Evolutionary conservation across 2,329 filamentous ascomycete species (phyloP), one percentile per base, ranked within the genome.

Genomic region (Alternaria arbusti): DNA sequence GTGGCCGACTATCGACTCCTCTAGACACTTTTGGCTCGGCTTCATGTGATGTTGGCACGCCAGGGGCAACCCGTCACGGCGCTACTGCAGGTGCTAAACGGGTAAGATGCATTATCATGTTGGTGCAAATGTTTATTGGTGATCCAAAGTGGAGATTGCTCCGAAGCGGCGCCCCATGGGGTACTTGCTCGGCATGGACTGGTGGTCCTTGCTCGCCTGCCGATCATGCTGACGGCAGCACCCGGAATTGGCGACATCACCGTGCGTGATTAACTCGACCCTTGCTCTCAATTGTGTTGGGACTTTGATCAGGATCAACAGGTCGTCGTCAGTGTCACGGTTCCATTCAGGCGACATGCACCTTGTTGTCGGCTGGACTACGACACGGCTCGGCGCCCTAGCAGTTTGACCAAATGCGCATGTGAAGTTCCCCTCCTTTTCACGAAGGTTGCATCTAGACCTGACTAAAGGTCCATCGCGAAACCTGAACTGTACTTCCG

Each of bases 141-240:
- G 44, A n/a, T 66, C 66, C 44, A 52, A 72, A 63, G 26, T 47
- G 67, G 66, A 40, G 45, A 12, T 61, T 57, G 5, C 61, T 65
- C 69, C 70, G 70, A 51, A 43, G 57, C 59, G 11, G 25, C 43
- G 56, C 65, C 59, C 59, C 55, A 62, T 62, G 62, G 63, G 58
- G 50, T 28, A 22, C 17, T 47, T 46, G 22, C 55, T 63, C 28
- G 23, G 63, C 46, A 61, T 17, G 15, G 51, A 61, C 50, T 43
- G 17, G 46, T 45, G 52, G 44, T 40, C 61, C 61, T 22, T 58
- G 55, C 47, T 36, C 50, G 8, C 17, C 26, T 36, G 63, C 23
- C 23, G 63, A 67, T 67, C 62, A 23, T 52, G 23, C 45, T 25
- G n/a, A 45, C 52, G 52, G 59, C 43, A 44, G 22, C 22, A 32